phyloP scores from a whole-genome alignment of 495 filamentous ascomycete species.

The Rhizodiscina lignyota region DNA sequence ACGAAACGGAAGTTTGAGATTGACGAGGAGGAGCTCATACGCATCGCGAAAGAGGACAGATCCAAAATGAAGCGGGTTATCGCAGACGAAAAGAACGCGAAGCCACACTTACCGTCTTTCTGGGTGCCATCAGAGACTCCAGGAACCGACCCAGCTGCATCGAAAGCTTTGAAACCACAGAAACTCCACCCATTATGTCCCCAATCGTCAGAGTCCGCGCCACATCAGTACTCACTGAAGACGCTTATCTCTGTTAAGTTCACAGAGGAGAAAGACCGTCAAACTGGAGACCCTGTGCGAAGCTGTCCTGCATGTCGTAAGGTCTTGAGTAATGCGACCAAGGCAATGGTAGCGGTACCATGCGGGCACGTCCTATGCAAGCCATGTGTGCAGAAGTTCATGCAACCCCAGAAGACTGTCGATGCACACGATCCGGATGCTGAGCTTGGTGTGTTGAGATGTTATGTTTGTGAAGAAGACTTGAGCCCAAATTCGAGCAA shows the following conservation, averaged over 20 bases:
- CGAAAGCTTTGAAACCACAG: slow-evolving; percentile 35
- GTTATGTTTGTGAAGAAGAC: slow-evolving; percentile 80
- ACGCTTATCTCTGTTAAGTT: slow-evolving; percentile 67
- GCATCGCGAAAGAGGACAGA: slow-evolving; percentile 52
- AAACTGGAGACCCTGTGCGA: slow-evolving; percentile 33
- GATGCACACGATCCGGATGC: slow-evolving; percentile 45
- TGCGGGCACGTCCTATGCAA: slow-evolving; percentile 91
- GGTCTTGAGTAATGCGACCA: slow-evolving; percentile 62
- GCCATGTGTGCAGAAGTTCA: slow-evolving; percentile 76
- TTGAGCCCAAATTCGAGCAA: slow-evolving; percentile 32
- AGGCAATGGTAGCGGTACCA: slow-evolving; percentile 75
- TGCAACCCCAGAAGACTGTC: slow-evolving; percentile 39
- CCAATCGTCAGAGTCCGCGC: slow-evolving; percentile 35
- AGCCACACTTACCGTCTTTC: slow-evolving; percentile 73
- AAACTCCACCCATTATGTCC: slow-evolving; percentile 72
- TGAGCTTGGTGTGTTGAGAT: slow-evolving; percentile 34
- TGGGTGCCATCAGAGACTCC: slow-evolving; percentile 86
- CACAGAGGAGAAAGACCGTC: slow-evolving; percentile 47
- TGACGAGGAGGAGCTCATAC: slow-evolving; percentile 61
- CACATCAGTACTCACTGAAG: slow-evolving; percentile 71
- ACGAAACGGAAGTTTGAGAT: slow-evolving; percentile 69
- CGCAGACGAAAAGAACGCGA: slow-evolving; percentile 29
- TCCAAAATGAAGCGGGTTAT: slow-evolving; percentile 49
- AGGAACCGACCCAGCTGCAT: slow-evolving; percentile 28
- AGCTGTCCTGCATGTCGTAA: slow-evolving; percentile 86